These are phyloP conservation scores for Pythium sp. DNA, from an alignment of 352 stramenopile species.

Conservation along the genomic window DNA sequence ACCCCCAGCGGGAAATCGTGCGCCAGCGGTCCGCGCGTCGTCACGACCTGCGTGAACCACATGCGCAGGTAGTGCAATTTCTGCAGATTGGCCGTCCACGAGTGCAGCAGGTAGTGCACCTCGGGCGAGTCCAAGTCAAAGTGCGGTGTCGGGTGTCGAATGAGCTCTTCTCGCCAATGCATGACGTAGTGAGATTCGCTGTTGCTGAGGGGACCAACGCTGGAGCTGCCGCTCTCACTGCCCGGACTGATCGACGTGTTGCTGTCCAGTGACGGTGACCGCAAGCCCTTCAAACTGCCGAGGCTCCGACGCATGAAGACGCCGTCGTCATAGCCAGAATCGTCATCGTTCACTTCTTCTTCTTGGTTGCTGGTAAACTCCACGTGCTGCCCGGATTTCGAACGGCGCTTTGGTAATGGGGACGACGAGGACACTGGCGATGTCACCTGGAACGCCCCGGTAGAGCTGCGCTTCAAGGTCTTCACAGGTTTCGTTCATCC, in stretches of 20 bases:
- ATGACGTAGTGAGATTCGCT: neutral
- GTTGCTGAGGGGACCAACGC: constrained; percentile 9
- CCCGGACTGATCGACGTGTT: neutral
- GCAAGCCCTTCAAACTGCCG: neutral
- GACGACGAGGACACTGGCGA: constrained; percentile 11
- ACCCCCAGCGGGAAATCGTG: constrained; percentile 58
- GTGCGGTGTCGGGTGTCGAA: constrained; percentile 66
- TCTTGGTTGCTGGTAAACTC: neutral
- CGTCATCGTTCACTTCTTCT: constrained; percentile 17
- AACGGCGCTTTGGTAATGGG: neutral
- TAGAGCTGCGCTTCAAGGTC: constrained; percentile 27
- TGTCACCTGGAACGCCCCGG: constrained; percentile 13
- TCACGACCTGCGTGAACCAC: constrained; percentile 59
- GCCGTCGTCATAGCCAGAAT: neutral
- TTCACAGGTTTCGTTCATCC: constrained; percentile 31
- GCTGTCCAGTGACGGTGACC: constrained; percentile 13
- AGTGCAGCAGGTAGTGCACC: constrained; percentile 61
- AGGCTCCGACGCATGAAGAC: neutral
- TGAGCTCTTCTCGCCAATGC: constrained; percentile 58
- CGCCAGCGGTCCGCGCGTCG: constrained; percentile 31
- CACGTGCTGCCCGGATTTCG: neutral
- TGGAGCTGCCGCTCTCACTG: constrained; percentile 19
- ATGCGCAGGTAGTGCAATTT: constrained; percentile 68
- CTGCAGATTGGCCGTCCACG: constrained; percentile 63
- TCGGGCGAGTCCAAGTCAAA: constrained; percentile 76